Conservation (phyloP, 805 yeast species). For the Cyberlindnera lachancei region DNA sequence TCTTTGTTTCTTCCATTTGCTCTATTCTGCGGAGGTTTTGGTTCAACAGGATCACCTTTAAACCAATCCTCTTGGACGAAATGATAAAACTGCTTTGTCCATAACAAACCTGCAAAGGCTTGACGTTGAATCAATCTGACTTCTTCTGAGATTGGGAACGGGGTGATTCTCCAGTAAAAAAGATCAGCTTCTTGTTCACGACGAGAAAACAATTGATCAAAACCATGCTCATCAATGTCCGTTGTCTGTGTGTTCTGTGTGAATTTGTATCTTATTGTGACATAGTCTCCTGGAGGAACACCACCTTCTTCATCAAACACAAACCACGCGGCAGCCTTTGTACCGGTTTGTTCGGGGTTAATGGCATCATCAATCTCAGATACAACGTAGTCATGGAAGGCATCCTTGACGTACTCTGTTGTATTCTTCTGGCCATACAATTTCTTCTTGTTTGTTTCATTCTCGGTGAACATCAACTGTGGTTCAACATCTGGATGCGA, state of each 20-base stretch:
- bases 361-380: slow-evolving; percentile 50
- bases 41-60: slow-evolving; percentile 74
- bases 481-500: slow-evolving; percentile 65
- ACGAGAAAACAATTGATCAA: slow-evolving; percentile 59
- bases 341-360: slow-evolving; percentile 67
- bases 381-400: slow-evolving; percentile 78
- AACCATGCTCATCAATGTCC: slow-evolving; percentile 54
- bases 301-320: slow-evolving; percentile 69
- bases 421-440: slow-evolving; percentile 50
- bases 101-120: slow-evolving; percentile 87
- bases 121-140: slow-evolving; percentile 82
- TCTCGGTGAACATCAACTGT: slow-evolving; percentile 73
- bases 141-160: slow-evolving; percentile 74
- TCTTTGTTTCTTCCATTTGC: slow-evolving; percentile 83
- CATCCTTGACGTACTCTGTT: slow-evolving; percentile 71
- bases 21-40: slow-evolving; percentile 74
- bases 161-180: slow-evolving; percentile 83
- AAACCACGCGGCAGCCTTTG: slow-evolving; percentile 82
- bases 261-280: slow-evolving; percentile 72
- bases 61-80: slow-evolving; percentile 84
- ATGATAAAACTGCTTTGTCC: slow-evolving; percentile 91
- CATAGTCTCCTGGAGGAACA: slow-evolving; percentile 82
- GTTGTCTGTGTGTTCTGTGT: slow-evolving; percentile 30
- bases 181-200: slow-evolving; percentile 88
- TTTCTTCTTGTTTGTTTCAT: slow-evolving; percentile 70